Percentiles rank a stretch among this genome's conserved stretches.
Conservation (phyloP, 1,284 basidiomycete species). For the Rhodotorula sp. region DNA sequence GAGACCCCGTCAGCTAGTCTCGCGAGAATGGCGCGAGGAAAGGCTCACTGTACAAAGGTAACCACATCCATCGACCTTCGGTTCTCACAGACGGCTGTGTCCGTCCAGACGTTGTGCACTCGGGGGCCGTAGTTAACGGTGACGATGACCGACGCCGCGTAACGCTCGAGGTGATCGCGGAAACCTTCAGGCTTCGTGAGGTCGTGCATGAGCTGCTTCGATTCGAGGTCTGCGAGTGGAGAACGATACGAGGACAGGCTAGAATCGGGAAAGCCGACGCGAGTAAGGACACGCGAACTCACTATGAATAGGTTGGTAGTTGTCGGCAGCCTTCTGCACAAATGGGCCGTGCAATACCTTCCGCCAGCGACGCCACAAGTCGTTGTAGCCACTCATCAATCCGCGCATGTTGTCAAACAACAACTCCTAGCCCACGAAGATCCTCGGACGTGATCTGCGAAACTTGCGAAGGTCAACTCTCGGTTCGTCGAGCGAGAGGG, state of each 20-base stretch:
- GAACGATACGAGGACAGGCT: too few species aligned
- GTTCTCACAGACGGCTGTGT: constrained; percentile 30
- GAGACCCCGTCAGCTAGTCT: neutral
- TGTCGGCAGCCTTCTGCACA: constrained; percentile 52
- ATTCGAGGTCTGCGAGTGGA: constrained; percentile 52
- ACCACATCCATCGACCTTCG: constrained; percentile 24
- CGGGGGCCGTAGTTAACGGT: constrained; percentile 56
- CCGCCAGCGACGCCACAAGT: constrained; percentile 57
- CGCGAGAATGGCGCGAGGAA: neutral
- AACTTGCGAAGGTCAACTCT: neutral
- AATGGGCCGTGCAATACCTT: constrained; percentile 57
- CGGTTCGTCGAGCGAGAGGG: neutral
- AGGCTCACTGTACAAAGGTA: constrained; percentile 26
- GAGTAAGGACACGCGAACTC: too few species aligned
- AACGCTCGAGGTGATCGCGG: constrained; percentile 55
- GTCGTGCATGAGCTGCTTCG: constrained; percentile 54
- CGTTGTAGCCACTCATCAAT: constrained; percentile 55
- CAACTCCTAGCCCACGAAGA: constrained; percentile 53
- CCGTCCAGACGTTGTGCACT: constrained; percentile 43
- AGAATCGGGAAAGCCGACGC: too few species aligned
- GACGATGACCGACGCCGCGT: constrained; percentile 55
- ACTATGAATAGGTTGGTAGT: constrained; percentile 55
- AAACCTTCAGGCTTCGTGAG: constrained; percentile 50
- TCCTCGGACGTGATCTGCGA: constrained; percentile 51
- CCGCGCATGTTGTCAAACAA: constrained; percentile 56